Percentiles rank a stretch among this genome's conserved stretches.
Conservation (phyloP, 208 protist genomes). For the Acanthamoeba triangularis region DNA sequence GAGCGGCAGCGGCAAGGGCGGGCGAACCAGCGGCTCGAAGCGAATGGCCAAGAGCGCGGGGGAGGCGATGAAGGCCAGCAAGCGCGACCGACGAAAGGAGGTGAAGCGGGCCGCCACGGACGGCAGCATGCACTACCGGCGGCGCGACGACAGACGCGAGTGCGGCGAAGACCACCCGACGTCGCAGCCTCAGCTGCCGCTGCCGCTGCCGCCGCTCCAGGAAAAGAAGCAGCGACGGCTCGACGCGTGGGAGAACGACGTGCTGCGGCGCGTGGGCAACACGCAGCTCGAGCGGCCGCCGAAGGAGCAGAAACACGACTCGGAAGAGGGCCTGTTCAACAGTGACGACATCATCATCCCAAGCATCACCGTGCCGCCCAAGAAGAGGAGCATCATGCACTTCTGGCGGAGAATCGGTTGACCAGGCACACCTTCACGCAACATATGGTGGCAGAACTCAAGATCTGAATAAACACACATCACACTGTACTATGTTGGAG, state of each 20-base stretch:
- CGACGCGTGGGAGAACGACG: background rate
- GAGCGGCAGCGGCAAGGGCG: background rate
- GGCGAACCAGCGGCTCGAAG: background rate
- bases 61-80: background rate
- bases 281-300: background rate
- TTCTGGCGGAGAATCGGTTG: background rate
- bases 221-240: background rate
- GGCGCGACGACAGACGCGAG: background rate
- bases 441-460: too few relatives aligned
- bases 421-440: background rate
- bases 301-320: background rate
- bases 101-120: background rate
- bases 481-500: too few relatives aligned
- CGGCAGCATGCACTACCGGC: background rate
- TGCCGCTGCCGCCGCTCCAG: background rate
- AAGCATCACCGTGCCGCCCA: background rate
- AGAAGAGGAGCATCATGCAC: background rate
- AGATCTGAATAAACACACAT: too few relatives aligned
- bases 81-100: background rate
- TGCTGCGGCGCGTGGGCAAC: background rate
- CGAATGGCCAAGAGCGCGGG: background rate
- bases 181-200: too few relatives aligned
- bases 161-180: background rate
- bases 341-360: constrained; percentile 12
- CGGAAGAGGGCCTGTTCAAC: background rate